Evolutionary conservation across 345 rosid genomes (phyloP).

Genomic region (Aquilaria sinensis): DNA sequence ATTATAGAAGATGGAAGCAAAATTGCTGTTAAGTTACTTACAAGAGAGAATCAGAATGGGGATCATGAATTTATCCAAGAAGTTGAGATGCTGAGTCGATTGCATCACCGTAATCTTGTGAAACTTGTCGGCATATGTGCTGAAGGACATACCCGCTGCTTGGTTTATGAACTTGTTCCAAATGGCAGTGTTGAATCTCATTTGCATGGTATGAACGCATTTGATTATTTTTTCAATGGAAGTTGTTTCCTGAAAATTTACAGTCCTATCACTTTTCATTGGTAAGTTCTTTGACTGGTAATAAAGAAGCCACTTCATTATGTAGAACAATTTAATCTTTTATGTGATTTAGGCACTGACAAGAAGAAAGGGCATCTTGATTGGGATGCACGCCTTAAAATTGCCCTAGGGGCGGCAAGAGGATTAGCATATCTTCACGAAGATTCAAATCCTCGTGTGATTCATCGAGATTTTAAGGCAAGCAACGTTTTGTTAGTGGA

Average conservation of each 20-base stretch:
- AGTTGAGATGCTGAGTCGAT: conserved; percentile 97
- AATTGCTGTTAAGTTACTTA: conserved; percentile 92
- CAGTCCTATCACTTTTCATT: too few relatives aligned
- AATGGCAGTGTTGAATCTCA: conserved; percentile 99
- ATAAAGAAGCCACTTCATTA: too few relatives aligned
- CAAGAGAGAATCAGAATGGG: conserved; percentile 76
- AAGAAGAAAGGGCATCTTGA: conserved; percentile 72
- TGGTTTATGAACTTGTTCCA: conserved; percentile 87
- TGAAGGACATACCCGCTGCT: conserved; percentile 79
- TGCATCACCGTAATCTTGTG: conserved; percentile 98
- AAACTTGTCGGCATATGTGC: conserved; percentile 92
- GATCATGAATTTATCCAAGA: conserved; percentile 96
- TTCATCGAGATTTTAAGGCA: conserved; percentile 98
- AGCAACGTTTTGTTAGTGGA: conserved; percentile 83
- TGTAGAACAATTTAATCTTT: too few relatives aligned
- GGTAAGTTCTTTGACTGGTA: too few relatives aligned
- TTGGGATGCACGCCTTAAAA: conserved; percentile 95
- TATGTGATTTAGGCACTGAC: conserved; percentile 42
- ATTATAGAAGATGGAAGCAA: conserved; percentile 72
- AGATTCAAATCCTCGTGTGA: conserved; percentile 97
- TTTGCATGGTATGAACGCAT: conserved; percentile 66
- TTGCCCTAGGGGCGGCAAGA: conserved; percentile 99
- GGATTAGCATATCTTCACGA: conserved; percentile 99
- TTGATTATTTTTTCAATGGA: too few relatives aligned
- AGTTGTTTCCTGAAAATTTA: too few relatives aligned